Percentiles rank a stretch among this genome's conserved stretches.
Conservation (phyloP, 176 grass and related monocot genomes). For the Bothriochloa decipiens region DNA sequence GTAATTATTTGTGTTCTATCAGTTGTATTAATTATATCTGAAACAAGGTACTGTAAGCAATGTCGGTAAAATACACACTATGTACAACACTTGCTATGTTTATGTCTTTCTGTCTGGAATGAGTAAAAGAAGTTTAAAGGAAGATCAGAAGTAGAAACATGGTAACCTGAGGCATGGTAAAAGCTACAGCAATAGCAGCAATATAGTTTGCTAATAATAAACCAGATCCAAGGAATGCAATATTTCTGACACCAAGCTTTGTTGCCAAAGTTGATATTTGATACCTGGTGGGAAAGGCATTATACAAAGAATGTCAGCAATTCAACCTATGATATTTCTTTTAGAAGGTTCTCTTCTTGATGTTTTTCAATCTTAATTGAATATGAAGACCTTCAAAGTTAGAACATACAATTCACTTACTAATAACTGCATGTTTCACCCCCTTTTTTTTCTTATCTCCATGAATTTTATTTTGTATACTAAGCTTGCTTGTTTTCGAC, state of each 20-base stretch:
- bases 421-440: not conserved
- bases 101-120: constrained; percentile 16
- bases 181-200: constrained; percentile 77
- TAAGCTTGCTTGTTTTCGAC: not conserved
- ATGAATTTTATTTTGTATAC: not conserved
- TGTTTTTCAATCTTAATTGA: constrained; percentile 1
- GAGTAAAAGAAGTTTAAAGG: constrained; percentile 7
- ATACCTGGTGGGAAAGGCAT: constrained; percentile 41
- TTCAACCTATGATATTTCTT: constrained; percentile 6
- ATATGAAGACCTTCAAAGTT: not conserved
- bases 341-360: not conserved
- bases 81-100: not conserved
- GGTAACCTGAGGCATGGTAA: constrained; percentile 84
- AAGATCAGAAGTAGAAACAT: constrained; percentile 18
- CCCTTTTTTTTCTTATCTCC: not conserved
- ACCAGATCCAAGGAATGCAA: constrained; percentile 89
- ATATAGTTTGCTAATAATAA: constrained; percentile 89
- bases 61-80: constrained; percentile 4
- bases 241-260: constrained; percentile 97
- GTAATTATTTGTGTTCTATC: not conserved
- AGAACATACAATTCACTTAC: not conserved
- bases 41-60: not conserved
- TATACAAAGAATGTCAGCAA: constrained; percentile 17
- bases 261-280: constrained; percentile 98
- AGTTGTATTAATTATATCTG: constrained; percentile 23